Evolutionary conservation across 2,329 filamentous ascomycete genomes (phyloP).

Genomic region (Cladosporium oxysporum): DNA sequence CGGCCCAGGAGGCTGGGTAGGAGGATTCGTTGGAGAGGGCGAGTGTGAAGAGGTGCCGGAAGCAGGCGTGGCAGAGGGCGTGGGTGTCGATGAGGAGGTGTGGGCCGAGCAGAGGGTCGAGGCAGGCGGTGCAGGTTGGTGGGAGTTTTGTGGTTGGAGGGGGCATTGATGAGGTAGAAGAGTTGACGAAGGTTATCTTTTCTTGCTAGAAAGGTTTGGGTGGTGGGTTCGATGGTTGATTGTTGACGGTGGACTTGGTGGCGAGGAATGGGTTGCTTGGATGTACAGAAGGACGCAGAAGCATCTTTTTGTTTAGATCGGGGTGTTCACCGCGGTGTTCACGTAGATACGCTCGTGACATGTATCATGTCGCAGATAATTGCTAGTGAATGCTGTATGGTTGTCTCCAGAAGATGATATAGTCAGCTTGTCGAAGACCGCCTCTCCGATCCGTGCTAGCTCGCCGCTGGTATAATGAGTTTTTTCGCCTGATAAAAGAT

Average conservation of each 20-base stretch:
- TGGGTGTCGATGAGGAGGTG: conserved; percentile 6
- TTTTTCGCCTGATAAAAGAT: background rate
- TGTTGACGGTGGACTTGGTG: background rate
- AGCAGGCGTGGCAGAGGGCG: conserved; percentile 22
- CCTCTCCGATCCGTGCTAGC: background rate
- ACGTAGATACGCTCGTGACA: background rate
- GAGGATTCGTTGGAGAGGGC: conserved; percentile 22
- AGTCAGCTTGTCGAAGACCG: background rate
- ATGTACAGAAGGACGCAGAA: background rate
- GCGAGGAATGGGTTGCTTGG: background rate
- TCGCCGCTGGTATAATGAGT: background rate
- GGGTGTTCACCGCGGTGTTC: background rate
- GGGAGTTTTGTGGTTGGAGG: background rate
- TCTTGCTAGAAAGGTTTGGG: background rate
- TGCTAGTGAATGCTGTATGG: background rate
- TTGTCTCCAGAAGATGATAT: background rate
- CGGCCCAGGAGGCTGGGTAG: conserved; percentile 24
- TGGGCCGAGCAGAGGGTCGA: background rate
- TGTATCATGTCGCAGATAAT: background rate
- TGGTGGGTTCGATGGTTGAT: background rate
- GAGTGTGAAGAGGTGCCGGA: conserved; percentile 23
- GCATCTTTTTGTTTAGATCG: background rate
- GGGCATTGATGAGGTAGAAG: background rate
- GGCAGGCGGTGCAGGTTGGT: conserved; percentile 13
- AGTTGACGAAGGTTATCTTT: background rate